These are phyloP conservation scores for Leccinum angustisporum DNA, from an alignment of 1,284 basidiomycete species.

Conservation along the genomic window DNA sequence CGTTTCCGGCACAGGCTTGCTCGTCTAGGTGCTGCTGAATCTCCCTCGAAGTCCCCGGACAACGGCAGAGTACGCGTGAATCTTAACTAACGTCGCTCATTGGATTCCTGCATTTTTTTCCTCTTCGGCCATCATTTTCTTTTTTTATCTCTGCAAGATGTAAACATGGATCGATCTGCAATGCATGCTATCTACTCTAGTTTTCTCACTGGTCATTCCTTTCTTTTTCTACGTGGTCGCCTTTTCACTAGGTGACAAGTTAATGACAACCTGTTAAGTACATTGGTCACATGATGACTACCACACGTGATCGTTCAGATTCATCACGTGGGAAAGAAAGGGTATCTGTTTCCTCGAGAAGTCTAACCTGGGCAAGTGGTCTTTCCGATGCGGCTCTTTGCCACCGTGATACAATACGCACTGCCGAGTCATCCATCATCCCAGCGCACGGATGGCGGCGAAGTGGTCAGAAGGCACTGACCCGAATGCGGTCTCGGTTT, in stretches of 20 bases:
- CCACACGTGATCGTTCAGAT: constrained; percentile 24
- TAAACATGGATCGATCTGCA: constrained; percentile 27
- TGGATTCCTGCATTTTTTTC: constrained; percentile 15
- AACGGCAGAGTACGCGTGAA: constrained; percentile 38
- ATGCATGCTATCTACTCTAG: constrained; percentile 25
- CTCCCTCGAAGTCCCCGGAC: constrained; percentile 34
- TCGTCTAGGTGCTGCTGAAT: constrained; percentile 31
- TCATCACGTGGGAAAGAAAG: constrained; percentile 28
- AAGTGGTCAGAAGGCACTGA: background rate
- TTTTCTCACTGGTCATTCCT: constrained; percentile 9
- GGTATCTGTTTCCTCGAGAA: constrained; percentile 10
- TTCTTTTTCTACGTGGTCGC: constrained; percentile 9
- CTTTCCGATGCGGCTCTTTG: constrained; percentile 2
- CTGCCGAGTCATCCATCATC: background rate
- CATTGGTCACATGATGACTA: background rate
- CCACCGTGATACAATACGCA: constrained; percentile 1
- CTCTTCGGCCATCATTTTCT: constrained; percentile 1
- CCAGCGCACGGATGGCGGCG: background rate
- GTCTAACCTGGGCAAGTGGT: constrained; percentile 8
- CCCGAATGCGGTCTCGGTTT: background rate
- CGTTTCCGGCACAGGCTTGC: constrained; percentile 33
- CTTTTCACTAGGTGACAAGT: constrained; percentile 1
- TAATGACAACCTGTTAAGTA: constrained; percentile 3
- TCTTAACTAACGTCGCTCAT: constrained; percentile 31
- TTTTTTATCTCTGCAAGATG: constrained; percentile 29